phyloP scores from a whole-genome alignment of 2,329 filamentous ascomycete genomes.

The Mycocentrospora acerina region DNA sequence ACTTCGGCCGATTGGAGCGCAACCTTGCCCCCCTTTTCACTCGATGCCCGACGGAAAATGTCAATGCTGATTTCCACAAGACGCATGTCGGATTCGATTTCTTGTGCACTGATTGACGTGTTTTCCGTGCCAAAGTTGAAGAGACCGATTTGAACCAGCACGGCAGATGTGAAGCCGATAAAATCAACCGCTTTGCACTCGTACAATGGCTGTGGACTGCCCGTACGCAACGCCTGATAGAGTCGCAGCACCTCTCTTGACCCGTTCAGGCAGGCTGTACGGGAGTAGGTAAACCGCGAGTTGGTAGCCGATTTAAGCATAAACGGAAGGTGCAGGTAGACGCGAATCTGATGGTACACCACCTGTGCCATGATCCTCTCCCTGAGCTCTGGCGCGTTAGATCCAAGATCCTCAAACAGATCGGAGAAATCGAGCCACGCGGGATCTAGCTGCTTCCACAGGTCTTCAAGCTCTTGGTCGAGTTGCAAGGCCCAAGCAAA shows the following conservation, averaged over 20 bases:
- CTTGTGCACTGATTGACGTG: constrained; percentile 18
- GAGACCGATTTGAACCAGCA: constrained; percentile 47
- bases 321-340: constrained; percentile 51
- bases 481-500: constrained; percentile 45
- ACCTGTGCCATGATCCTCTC: constrained; percentile 47
- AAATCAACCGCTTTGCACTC: constrained; percentile 53
- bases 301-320: constrained; percentile 44
- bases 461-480: constrained; percentile 46
- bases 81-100: constrained; percentile 39
- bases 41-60: constrained; percentile 44
- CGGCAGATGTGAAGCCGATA: constrained; percentile 49
- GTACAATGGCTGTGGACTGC: constrained; percentile 41
- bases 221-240: constrained; percentile 42
- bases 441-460: constrained; percentile 41
- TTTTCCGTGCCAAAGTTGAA: constrained; percentile 35
- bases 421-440: constrained; percentile 42
- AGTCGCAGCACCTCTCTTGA: constrained; percentile 45
- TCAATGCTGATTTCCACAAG: constrained; percentile 45
- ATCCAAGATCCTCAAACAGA: constrained; percentile 27
- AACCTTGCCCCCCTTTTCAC: constrained; percentile 45
- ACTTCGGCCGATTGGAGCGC: constrained; percentile 43
- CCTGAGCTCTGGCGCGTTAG: constrained; percentile 39
- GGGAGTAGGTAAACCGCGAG: constrained; percentile 42
- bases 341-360: constrained; percentile 47
- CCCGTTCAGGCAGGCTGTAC: constrained; percentile 44